Evolutionary conservation across 352 stramenopile genomes (phyloP).

Genomic region (Phytopythium mirpurense): DNA sequence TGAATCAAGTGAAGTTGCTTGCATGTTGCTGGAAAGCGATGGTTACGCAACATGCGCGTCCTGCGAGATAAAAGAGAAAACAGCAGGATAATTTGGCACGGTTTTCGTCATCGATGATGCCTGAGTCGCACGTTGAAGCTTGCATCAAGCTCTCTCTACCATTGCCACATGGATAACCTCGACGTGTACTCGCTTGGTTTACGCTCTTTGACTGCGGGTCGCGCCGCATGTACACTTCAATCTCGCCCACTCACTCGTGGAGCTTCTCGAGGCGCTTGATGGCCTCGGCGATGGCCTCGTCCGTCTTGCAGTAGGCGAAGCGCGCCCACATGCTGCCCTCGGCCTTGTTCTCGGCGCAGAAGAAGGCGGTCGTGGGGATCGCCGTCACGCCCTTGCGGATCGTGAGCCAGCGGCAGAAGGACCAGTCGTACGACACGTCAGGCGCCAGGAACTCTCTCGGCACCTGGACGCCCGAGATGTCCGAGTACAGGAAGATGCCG

Average conservation of each 20-base stretch:
- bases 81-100: too few relatives aligned
- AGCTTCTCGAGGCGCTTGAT: slow-evolving; percentile 57
- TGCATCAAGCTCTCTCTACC: too few relatives aligned
- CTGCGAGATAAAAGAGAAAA: too few relatives aligned
- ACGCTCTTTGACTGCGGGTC: too few relatives aligned
- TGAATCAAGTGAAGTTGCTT: too few relatives aligned
- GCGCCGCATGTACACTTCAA: too few relatives aligned
- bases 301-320: slow-evolving; percentile 97
- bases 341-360: slow-evolving; percentile 72
- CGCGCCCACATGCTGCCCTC: slow-evolving; percentile 74
- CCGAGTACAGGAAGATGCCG: slow-evolving; percentile 78
- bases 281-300: slow-evolving; percentile 87
- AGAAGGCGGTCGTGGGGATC: slow-evolving; percentile 92
- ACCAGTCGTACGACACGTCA: slow-evolving; percentile 85
- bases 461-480: slow-evolving; percentile 66
- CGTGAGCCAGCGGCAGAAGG: slow-evolving; percentile 91
- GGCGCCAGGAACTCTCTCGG: slow-evolving; percentile 39
- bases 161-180: too few relatives aligned
- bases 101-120: too few relatives aligned
- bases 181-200: too few relatives aligned
- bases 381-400: slow-evolving; percentile 87
- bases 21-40: too few relatives aligned
- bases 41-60: not conserved
- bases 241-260: slow-evolving; percentile 13
- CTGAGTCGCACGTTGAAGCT: too few relatives aligned